Base-by-base conservation (phyloP, 768 basidiomycete species). In the Wakefieldia striispora region DNA sequence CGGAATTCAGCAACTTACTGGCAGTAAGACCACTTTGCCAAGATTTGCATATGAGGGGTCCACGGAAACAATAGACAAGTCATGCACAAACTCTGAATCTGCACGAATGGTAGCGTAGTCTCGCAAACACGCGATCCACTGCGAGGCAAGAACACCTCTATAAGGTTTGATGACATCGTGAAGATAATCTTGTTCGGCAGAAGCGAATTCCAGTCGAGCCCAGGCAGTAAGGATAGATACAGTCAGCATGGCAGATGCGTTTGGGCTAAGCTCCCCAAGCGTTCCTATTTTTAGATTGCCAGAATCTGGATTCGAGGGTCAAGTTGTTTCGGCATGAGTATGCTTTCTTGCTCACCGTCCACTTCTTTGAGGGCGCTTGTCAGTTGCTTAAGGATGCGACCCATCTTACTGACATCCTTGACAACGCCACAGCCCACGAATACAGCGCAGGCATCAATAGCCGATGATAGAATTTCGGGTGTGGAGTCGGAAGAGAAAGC, bases 371-470 rank as follows among this genome's bases (percentile, higher is more conserved):
- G 73, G 0, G 94, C 91, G 7, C 79, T 84, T 1, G 87, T 95
- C 11, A 99, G 71, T 10, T 97, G 73, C 67, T 91, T 95, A 39
- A 97, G 70, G 46, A 98, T 95, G 19, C 95, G 82, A 0, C 95
- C 95, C 95, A 99, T 97, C 50, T 91, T 77, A 38, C 72, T 71
- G 4, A 95, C 79, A 66, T 97, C 92, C 64, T 90, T 94, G 21
- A 97, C 88, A 14, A 97, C 84, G 8, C 97, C 95, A 60, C 89
- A 92, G 1, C 95, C 94, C 8, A 98, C 92, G 60, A 95, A 98
- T 8, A 93, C 79, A 3, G 95, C 97, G 59, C 95, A 97, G 10
- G 93, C 88, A 62, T 93, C 83, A 16, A 98, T 84, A 1, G 94
- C 95, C 21, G 90, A 86, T 0, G 95, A 91, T 35, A 97, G 63